Percentiles rank a stretch among this genome's conserved stretches.
These are phyloP conservation scores for Podila epigama DNA, from an alignment of 192 early-diverging fungal species.

Conservation along the genomic window DNA sequence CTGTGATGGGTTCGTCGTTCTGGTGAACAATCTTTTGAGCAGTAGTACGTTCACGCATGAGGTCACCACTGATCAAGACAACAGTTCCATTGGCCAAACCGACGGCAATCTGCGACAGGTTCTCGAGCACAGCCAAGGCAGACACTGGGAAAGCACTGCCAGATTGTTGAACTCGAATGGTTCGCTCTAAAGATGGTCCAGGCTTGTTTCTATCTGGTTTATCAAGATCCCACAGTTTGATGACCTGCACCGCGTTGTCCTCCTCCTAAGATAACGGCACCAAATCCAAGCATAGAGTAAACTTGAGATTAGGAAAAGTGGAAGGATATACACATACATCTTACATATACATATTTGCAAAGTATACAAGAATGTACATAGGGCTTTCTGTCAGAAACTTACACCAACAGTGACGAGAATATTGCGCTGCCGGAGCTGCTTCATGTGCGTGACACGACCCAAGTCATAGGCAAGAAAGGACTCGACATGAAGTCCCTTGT, in stretches of 20 bases:
- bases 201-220: constrained; percentile 57
- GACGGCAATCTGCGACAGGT: constrained; percentile 87
- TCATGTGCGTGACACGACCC: constrained; percentile 82
- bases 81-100: constrained; percentile 94
- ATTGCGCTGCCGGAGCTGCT: constrained; percentile 80
- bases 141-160: constrained; percentile 75
- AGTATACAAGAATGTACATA: too few relatives aligned
- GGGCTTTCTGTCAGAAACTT: constrained; percentile 50
- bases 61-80: constrained; percentile 81
- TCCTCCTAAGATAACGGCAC: constrained; percentile 54
- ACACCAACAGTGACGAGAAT: constrained; percentile 83
- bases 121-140: constrained; percentile 77
- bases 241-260: constrained; percentile 57
- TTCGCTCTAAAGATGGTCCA: constrained; percentile 64
- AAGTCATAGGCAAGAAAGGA: constrained; percentile 69
- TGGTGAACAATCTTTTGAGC: constrained; percentile 86
- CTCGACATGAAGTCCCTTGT: constrained; percentile 66
- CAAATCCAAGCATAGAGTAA: too few relatives aligned
- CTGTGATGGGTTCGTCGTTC: constrained; percentile 85
- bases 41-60: constrained; percentile 77
- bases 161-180: constrained; percentile 71
- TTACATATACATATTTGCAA: too few relatives aligned
- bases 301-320: too few relatives aligned
- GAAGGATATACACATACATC: too few relatives aligned
- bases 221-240: constrained; percentile 88